Base-by-base conservation (phyloP, 352 stramenopile genomes). In the Pythium insidiosum region DNA sequence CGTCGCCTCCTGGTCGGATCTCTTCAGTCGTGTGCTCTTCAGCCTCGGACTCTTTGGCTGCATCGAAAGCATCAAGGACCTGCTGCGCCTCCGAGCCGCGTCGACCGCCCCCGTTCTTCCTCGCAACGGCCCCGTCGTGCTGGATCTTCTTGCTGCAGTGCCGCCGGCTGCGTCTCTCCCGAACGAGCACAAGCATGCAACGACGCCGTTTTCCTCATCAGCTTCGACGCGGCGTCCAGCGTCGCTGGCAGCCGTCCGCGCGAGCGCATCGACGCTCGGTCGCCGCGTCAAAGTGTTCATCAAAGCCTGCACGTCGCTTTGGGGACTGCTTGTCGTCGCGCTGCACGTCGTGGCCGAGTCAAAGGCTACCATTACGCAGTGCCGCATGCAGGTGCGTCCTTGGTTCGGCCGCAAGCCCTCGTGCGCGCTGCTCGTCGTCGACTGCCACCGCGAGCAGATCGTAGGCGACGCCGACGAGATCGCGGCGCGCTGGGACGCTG, bases 371-470 rank as follows among this genome's bases (percentile, higher is more conserved):
- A 1, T 52, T 31, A 4, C 21, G 2, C 35, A 68, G 30, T 71
- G 62, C 12, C 29, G 30, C 1, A 36, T 72, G 1, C 53, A 68
- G 22, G 48, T 66, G 0, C 50, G 30, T 20, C 62, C 62, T 2
- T 68, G 58, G 58, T 28, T 47, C 3, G 29, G 24, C 22, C 23
- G 26, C 16, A 5, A 55, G n/a, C 43, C 51, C 12, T 38, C 58
- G 9, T 72, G 54, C 38, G 66, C 54, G 16, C 33, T 72, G 10
- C 18, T 58, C 11, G 10, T 61, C 42, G 28, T 68, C 10, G 58
- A 72, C 28, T 72, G 62, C 40, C 43, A 56, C 21, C 28, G 18
- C 0, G 36, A 52, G 11, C 40, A 37, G 1, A 60, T 62, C 7
- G 24, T 9, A 15, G 50, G 51, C 0, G 33, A 29, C 10, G 34